Evolutionary conservation across 208 protist genomes (phyloP).

Genomic region (Acanthamoeba culbertsoni): DNA sequence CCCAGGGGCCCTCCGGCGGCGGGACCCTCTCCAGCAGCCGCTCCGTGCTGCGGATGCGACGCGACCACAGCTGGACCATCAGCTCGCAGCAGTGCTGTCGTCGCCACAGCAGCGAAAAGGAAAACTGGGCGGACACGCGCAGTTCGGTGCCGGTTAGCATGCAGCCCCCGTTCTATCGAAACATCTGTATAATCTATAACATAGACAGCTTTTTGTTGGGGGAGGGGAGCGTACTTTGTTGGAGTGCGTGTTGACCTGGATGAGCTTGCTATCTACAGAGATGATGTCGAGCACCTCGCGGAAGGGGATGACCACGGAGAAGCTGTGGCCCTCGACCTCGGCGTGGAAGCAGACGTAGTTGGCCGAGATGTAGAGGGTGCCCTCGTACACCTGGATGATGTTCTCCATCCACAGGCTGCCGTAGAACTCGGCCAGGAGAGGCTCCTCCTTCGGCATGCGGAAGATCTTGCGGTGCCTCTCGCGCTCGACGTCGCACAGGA

Average conservation of each 20-base stretch:
- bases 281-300: slow-evolving; percentile 52
- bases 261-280: slow-evolving; percentile 50
- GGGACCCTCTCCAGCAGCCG: slow-evolving; percentile 42
- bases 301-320: slow-evolving; percentile 51
- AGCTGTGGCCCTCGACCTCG: slow-evolving; percentile 30
- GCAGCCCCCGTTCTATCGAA: not conserved
- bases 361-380: slow-evolving; percentile 10
- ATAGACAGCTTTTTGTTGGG: not conserved
- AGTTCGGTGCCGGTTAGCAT: not conserved
- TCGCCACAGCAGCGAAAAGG: slow-evolving; percentile 52
- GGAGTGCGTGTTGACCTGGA: slow-evolving; percentile 33
- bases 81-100: slow-evolving; percentile 57
- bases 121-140: not conserved
- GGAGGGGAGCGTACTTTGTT: slow-evolving; percentile 18
- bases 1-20: not conserved
- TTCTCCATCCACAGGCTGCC: slow-evolving; percentile 25
- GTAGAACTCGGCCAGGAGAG: slow-evolving; percentile 13
- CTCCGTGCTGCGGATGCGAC: slow-evolving; percentile 2
- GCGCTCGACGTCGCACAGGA: slow-evolving; percentile 31
- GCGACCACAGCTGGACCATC: slow-evolving; percentile 57
- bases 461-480: slow-evolving; percentile 27
- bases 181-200: not conserved
- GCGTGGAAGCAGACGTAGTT: slow-evolving; percentile 43
- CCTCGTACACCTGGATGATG: slow-evolving; percentile 46
- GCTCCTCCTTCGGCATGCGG: slow-evolving; percentile 20